Percentiles rank a stretch among this genome's conserved stretches.
Conservation (phyloP, 2,329 filamentous ascomycete genomes). For the Fonsecaea nubica region DNA sequence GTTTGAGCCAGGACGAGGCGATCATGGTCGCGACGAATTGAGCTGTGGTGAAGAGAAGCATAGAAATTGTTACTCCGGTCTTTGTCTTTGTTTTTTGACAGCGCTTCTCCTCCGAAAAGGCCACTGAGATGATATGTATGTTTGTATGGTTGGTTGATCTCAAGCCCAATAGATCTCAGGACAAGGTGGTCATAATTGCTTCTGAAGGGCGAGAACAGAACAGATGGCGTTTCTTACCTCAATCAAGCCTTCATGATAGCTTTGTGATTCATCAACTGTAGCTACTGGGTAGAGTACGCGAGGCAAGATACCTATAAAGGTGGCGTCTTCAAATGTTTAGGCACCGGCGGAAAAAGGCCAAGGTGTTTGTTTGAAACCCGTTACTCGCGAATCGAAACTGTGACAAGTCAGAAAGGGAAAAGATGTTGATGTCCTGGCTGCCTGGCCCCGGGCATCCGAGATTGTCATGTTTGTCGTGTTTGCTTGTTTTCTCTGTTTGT, state of each 20-base stretch:
- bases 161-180: not conserved
- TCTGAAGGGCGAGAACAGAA: not conserved
- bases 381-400: not conserved
- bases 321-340: not conserved
- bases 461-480: not conserved
- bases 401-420: not conserved
- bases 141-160: not conserved
- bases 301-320: not conserved
- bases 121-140: not conserved
- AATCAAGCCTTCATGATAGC: not conserved
- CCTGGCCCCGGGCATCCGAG: not conserved
- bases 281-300: too few species aligned
- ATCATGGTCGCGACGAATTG: conserved; percentile 18
- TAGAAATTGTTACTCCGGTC: not conserved
- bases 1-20: conserved; percentile 20
- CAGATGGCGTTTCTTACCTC: not conserved
- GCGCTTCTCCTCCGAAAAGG: not conserved
- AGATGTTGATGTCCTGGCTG: not conserved
- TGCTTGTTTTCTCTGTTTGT: not conserved
- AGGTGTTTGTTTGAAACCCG: not conserved
- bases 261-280: not conserved
- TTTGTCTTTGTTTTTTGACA: not conserved
- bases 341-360: not conserved
- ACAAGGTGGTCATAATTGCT: conserved; percentile 9
- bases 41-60: conserved; percentile 1